Percentiles rank a stretch among this genome's conserved stretches.
These are phyloP conservation scores for Wallemia hederae DNA, from an alignment of 1,284 basidiomycete species.

Conservation along the genomic window DNA sequence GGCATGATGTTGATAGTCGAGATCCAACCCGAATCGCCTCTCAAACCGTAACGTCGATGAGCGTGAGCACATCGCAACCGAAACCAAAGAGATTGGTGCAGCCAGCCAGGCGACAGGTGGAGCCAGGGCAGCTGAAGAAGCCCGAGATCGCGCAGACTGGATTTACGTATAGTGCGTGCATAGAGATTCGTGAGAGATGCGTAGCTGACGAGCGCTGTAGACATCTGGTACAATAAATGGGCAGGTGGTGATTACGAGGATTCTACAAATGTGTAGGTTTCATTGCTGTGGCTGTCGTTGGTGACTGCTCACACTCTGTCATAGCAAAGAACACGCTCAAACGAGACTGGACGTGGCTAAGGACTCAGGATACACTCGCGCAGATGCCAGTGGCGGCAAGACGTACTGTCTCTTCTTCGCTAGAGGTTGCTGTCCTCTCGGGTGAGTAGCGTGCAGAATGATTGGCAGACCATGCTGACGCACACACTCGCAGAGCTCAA, in stretches of 20 bases:
- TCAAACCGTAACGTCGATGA: background rate
- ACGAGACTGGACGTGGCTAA: conserved; percentile 63
- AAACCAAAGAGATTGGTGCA: conserved; percentile 1
- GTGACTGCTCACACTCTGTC: background rate
- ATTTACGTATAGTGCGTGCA: conserved; percentile 60
- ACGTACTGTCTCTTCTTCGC: conserved; percentile 90
- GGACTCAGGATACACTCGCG: conserved; percentile 75
- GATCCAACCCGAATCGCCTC: background rate
- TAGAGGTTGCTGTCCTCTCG: conserved; percentile 86
- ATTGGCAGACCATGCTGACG: background rate
- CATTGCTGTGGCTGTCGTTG: background rate
- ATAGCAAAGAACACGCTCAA: conserved; percentile 66
- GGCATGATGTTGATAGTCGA: background rate
- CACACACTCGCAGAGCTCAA: conserved; percentile 28
- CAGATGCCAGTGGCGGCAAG: conserved; percentile 63
- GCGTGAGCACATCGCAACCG: background rate
- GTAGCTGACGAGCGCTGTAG: conserved; percentile 20
- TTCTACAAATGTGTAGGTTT: conserved; percentile 53
- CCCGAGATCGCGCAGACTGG: conserved; percentile 65
- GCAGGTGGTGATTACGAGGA: conserved; percentile 83
- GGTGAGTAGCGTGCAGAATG: conserved; percentile 17
- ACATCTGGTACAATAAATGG: conserved; percentile 99
- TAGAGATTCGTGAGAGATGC: conserved; percentile 6
- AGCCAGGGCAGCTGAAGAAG: conserved; percentile 62
- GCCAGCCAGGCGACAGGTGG: conserved; percentile 67